phyloP scores from a whole-genome alignment of 495 filamentous ascomycete species.

The Friedmanniomyces simplex region DNA sequence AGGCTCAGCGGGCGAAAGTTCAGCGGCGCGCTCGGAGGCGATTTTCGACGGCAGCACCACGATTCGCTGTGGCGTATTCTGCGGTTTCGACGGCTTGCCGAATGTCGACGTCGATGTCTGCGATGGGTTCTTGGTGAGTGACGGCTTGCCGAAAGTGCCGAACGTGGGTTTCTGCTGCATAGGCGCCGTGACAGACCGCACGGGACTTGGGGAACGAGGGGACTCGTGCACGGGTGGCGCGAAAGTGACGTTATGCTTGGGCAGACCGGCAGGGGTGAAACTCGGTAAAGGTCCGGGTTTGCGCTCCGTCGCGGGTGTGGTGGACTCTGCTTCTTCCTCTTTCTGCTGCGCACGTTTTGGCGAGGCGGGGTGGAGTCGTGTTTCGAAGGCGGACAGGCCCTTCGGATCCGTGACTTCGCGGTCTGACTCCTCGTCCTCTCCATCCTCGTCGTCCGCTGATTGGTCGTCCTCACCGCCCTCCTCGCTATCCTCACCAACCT shows the following conservation, averaged over 20 bases:
- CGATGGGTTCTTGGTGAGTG: not conserved
- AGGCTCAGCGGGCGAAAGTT: slow-evolving; percentile 27
- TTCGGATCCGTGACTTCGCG: slow-evolving; percentile 6
- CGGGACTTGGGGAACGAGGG: slow-evolving; percentile 71
- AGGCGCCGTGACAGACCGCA: slow-evolving; percentile 42
- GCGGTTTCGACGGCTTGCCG: slow-evolving; percentile 29
- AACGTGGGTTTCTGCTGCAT: slow-evolving; percentile 6
- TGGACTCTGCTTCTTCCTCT: slow-evolving; percentile 2
- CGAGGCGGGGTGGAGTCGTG: slow-evolving; percentile 33
- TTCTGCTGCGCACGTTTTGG: slow-evolving; percentile 7
- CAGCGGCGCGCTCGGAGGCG: not conserved
- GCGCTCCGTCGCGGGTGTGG: slow-evolving; percentile 10
- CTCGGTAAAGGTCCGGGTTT: slow-evolving; percentile 1
- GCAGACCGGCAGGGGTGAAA: slow-evolving; percentile 28
- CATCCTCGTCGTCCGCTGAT: slow-evolving; percentile 26
- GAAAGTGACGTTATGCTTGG: slow-evolving; percentile 43
- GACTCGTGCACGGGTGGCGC: slow-evolving; percentile 48
- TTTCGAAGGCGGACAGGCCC: slow-evolving; percentile 14
- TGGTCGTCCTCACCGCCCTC: slow-evolving; percentile 17
- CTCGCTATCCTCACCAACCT: slow-evolving; percentile 7
- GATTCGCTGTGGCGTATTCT: slow-evolving; percentile 16
- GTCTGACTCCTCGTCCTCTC: slow-evolving; percentile 30
- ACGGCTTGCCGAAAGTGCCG: not conserved
- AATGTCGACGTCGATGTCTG: slow-evolving; percentile 6
- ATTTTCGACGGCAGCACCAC: slow-evolving; percentile 4